Evolutionary conservation across 306 rosid genomes (phyloP).

Genomic region (Quercus ilex): DNA sequence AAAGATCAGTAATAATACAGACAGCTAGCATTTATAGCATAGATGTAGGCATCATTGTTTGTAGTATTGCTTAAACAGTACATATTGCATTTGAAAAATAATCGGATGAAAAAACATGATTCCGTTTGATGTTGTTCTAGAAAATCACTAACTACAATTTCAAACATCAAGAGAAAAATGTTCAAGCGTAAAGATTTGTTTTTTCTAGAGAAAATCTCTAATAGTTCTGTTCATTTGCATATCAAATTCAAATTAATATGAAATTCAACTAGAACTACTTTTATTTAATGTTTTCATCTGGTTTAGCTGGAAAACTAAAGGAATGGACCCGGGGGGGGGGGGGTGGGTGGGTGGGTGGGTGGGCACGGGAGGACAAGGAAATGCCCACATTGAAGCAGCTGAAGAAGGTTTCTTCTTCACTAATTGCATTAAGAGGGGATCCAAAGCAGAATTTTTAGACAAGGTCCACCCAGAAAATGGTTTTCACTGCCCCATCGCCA

Average conservation of each 20-base stretch:
- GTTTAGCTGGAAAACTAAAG: not conserved
- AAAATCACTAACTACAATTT: no score
- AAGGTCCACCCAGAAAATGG: not conserved
- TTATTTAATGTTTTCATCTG: not conserved
- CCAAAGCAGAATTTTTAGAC: not conserved
- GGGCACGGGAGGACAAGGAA: not conserved
- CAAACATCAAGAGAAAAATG: not conserved
- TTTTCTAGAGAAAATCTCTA: not conserved
- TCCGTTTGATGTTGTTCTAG: not conserved
- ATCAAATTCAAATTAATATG: not conserved
- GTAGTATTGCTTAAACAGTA: slow-evolving; percentile 27
- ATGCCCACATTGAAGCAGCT: not conserved
- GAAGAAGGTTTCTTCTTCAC: not conserved
- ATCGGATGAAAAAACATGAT: not conserved
- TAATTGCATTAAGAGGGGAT: not conserved
- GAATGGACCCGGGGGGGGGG: not conserved
- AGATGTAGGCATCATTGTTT: slow-evolving; percentile 31
- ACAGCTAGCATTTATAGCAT: slow-evolving; percentile 20
- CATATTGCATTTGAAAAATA: slow-evolving; percentile 13
- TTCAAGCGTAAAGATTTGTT: not conserved
- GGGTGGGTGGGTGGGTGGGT: no score
- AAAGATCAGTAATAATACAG: slow-evolving; percentile 23
- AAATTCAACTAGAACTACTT: not conserved
- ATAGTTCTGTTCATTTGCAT: not conserved
- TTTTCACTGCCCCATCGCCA: not conserved